phyloP scores from a whole-genome alignment of 352 stramenopile species.

The Phytophthora cryptogea region DNA sequence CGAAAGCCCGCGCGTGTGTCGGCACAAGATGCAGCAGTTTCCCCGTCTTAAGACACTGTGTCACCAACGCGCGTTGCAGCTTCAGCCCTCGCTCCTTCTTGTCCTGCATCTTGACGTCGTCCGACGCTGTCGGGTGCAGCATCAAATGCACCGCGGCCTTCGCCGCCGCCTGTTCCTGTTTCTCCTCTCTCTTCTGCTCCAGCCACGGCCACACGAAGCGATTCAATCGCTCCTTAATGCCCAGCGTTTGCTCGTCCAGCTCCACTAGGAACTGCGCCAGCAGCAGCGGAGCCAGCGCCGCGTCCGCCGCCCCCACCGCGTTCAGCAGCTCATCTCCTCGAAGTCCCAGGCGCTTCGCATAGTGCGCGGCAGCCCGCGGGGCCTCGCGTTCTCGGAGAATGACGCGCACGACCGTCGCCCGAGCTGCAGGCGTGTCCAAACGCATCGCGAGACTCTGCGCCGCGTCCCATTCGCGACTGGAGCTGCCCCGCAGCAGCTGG shows the following conservation, averaged over 20 bases:
- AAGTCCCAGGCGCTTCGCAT: slow-evolving; percentile 60
- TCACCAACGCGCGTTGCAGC: slow-evolving; percentile 55
- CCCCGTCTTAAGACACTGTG: slow-evolving; percentile 37
- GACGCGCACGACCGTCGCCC: slow-evolving; percentile 37
- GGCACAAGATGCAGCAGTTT: slow-evolving; percentile 50
- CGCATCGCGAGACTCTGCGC: slow-evolving; percentile 59
- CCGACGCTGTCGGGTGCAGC: slow-evolving; percentile 25
- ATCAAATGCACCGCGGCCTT: slow-evolving; percentile 50
- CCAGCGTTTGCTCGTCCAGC: slow-evolving; percentile 37
- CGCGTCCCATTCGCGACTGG: slow-evolving; percentile 61
- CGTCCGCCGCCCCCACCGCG: slow-evolving; percentile 1
- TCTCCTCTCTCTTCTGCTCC: slow-evolving; percentile 8
- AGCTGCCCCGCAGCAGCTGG: slow-evolving; percentile 31
- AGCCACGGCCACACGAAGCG: slow-evolving; percentile 71
- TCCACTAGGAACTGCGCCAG: slow-evolving; percentile 68
- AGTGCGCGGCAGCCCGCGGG: slow-evolving; percentile 66
- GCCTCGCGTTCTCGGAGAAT: slow-evolving; percentile 46
- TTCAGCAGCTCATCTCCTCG: slow-evolving; percentile 36
- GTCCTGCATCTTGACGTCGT: slow-evolving; percentile 25
- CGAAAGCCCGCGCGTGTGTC: slow-evolving; percentile 27
- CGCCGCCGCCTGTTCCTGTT: slow-evolving; percentile 14
- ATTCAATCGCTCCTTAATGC: slow-evolving; percentile 40
- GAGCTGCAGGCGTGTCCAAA: slow-evolving; percentile 40
- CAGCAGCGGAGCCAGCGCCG: slow-evolving; percentile 33
- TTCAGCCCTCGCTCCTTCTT: slow-evolving; percentile 39